Evolutionary conservation across 441 rosid species (phyloP), one percentile per base, ranked within the genome.

Genomic region (Macaranga tanarius): DNA sequence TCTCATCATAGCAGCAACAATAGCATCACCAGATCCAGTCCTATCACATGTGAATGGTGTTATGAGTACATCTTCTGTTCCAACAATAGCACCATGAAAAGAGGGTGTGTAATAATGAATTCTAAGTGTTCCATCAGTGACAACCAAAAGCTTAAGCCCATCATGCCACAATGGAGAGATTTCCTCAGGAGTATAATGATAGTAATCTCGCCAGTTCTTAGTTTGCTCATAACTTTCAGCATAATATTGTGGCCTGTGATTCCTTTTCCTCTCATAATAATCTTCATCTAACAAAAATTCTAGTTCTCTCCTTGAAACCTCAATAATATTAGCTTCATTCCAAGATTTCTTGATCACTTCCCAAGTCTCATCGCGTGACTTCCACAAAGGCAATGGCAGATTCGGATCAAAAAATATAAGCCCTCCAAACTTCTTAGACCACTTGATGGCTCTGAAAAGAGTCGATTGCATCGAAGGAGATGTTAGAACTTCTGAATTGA

Each of bases 21-120:
- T 80, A 73, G 97, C 98, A 83, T 94, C 98, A 25, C 98, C 98
- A 2, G 97, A 89, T 71, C 98, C 97, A 45, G 97, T 94, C 64
- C 97, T 84, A 84, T 92, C 98, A 76, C 95, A 92, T 6, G 98
- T 90, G 81, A 88, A 86, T 0, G 97, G 97, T 23, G 95, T 86
- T 73, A 92, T 84, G n/a, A 89, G 89, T 73, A 85, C 96, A 84
- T 94, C 96, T 73, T 93, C 98, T 0, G 95, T 87, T 70, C 99
- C 99, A 5, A 89, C 78, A 42, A 89, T 93, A 58, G 71, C 84
- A 1, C 99, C 97, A 73, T 94, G 95, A 64, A 92, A 94, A 0
- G 69, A 65, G 17, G 90, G 88, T 12, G 91, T 42, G 65, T 90
- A 94, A 79, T 92, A 94, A 83, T 92, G 99, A 65, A 92, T 86